Evolutionary conservation across 495 filamentous ascomycete species (phyloP), one percentile per base, ranked within the genome.

Genomic region (Aspergillus biplanus): DNA sequence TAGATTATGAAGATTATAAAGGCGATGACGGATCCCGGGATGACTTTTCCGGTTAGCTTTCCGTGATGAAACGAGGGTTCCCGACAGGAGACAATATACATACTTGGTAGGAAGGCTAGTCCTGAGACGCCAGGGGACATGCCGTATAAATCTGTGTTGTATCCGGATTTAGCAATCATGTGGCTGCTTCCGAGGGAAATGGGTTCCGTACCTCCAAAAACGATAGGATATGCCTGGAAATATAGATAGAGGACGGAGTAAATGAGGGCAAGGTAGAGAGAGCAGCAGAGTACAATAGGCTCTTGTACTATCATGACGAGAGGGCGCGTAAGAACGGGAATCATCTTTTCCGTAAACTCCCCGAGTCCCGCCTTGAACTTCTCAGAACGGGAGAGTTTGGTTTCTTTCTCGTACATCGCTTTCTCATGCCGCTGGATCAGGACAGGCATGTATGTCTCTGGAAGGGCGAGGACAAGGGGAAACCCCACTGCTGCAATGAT

Each of bases 381-480:
- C 31, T 47, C 15, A 37, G 33, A 18, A 52, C 44, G n/a, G 27
- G 16, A 18, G 16, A 9, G 7, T 59, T 9, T 31, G 16, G 4
- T 35, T 33, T 35, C 18, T n/a, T 49, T 33, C 12, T 33, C 39
- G 39, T 15, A 33, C 5, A 18, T 16, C 13, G 18, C 31, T n/a
- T 18, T n/a, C n/a, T 52, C 46, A 13, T 49, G 46, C 8, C 46
- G 32, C 7, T 80, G 79, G 12, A 90, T 80, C 55, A 92, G 82
- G 0, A 84, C 86, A 1, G 90, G 89, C 1, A 84, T 83, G 67
- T 91, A 92, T 0, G 90, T 92, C 69, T 86, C 75, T 0, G 84
- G 82, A 15, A 87, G 71, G 42, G 79, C 75, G 46, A 79, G 15
- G 2, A 85, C 56, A 13, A 81, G 63, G 11, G 79, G 47, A 13